A percentile compares a stretch with the other conserved stretches of the same genome.
These are phyloP conservation scores for Trichosporon sp. DNA, from an alignment of 1,284 basidiomycete species.

Conservation along the genomic window DNA sequence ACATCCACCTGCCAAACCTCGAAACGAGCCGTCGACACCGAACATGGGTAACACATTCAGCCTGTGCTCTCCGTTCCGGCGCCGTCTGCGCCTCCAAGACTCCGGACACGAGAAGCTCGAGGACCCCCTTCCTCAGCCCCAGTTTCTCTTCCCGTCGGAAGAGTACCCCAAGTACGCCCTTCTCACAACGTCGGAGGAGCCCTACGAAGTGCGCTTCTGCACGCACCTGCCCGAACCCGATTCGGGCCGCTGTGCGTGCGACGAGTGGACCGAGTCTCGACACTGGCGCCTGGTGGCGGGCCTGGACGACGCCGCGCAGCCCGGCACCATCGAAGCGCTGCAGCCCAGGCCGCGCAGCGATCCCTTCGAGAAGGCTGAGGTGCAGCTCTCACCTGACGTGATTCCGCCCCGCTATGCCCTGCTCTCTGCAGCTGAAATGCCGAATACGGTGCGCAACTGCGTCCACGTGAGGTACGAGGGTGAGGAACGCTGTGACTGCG, in stretches of 20 bases:
- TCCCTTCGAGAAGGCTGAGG: not conserved
- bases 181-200: not conserved
- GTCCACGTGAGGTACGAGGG: constrained; percentile 5
- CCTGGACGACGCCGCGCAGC: constrained; percentile 1
- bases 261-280: constrained; percentile 12
- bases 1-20: not conserved
- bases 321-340: not conserved
- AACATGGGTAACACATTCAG: constrained; percentile 2
- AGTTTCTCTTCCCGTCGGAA: not conserved
- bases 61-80: not conserved
- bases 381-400: not conserved
- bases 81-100: not conserved
- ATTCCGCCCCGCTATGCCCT: not conserved
- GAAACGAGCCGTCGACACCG: not conserved
- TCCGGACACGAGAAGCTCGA: constrained; percentile 3
- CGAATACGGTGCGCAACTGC: not conserved
- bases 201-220: constrained; percentile 13
- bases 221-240: not conserved
- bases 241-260: constrained; percentile 1
- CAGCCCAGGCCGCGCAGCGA: not conserved
- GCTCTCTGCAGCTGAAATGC: not conserved
- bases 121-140: constrained; percentile 2
- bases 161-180: constrained; percentile 10
- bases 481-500: not conserved
- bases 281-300: constrained; percentile 13